Evolutionary conservation across 306 rosid genomes (phyloP), one percentile per base, ranked within the genome.

Genomic region (Malus orientalis): DNA sequence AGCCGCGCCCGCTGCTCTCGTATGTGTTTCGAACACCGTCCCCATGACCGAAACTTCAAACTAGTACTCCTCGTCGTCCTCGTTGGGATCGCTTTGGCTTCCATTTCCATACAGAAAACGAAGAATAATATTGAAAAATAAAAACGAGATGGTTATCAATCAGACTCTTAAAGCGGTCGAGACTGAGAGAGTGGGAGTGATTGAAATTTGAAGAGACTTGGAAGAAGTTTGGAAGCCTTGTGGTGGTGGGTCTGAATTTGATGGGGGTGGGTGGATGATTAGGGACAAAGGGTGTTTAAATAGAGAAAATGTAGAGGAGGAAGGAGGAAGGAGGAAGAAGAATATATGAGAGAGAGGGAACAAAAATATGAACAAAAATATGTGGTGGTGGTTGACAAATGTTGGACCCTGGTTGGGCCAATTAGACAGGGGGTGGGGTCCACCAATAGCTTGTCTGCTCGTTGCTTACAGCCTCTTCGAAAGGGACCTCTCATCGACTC

Each of bases 1-100:
- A 95, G 93, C 81, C 99, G 76, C 5, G 96, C 90, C 71, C 92
- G 83, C 54, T 89, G 97, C 82, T 95, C 92, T 70, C 91, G 74
- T 29, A 91, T 79, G 60, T 88, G 96, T 83, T 87, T 94, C 15
- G 97, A 94, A 80, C 97, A 87, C 72, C 90, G 70, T 25, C 82
- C 85, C 89, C 82, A 86, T 36, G 93, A 78, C 27, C 89, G 64
- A 53, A 78, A 14, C 92, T 92, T 95, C 59, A 89, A 81, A 64
- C n/a, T 20, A 68, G 60, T 47, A 7, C 30, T 76, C 25, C 66
- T 53, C 51, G 8, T 0, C 3, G 86, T 74, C 76, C 87, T 86
- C 22, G 85, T 71, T 14, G 93, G 87, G 77, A 83, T 83, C 33
- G 85, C 81, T 62, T 32, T 82, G 18, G 81, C 81, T 64, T 85